A percentile compares a stretch with the other conserved stretches of the same genome.
These are phyloP conservation scores for Saturnispora mendoncae DNA, from an alignment of 805 yeast genomes.

Conservation along the genomic window DNA sequence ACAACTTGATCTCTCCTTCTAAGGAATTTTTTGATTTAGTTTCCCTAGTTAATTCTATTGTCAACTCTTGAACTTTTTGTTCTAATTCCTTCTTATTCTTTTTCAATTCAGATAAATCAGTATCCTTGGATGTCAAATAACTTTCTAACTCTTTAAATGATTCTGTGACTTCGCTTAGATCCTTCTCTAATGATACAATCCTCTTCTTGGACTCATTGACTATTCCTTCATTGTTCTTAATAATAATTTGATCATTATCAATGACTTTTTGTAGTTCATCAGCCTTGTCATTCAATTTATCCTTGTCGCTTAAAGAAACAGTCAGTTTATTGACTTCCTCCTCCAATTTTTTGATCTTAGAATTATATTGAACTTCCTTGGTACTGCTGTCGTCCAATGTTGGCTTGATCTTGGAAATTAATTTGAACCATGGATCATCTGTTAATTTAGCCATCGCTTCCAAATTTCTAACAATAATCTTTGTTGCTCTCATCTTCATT, in stretches of 20 bases:
- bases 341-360: slow-evolving; percentile 48
- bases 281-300: slow-evolving; percentile 32
- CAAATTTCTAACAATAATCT: slow-evolving; percentile 56
- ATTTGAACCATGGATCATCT: slow-evolving; percentile 69
- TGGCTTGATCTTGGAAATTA: slow-evolving; percentile 68
- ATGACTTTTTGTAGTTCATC: slow-evolving; percentile 19
- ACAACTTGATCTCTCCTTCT: slow-evolving; percentile 25
- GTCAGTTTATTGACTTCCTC: slow-evolving; percentile 43
- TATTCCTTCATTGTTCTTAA: slow-evolving; percentile 36
- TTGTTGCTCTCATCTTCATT: slow-evolving; percentile 61
- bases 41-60: slow-evolving; percentile 13
- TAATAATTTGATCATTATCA: slow-evolving; percentile 22
- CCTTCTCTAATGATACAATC: slow-evolving; percentile 23
- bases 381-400: slow-evolving; percentile 35
- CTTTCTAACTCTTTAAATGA: slow-evolving; percentile 18
- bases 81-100: slow-evolving; percentile 8
- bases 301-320: slow-evolving; percentile 22
- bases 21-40: neutral
- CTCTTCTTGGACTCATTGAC: slow-evolving; percentile 29
- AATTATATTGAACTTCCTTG: slow-evolving; percentile 40
- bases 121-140: slow-evolving; percentile 17
- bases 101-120: slow-evolving; percentile 1
- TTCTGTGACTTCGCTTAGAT: slow-evolving; percentile 16
- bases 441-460: slow-evolving; percentile 38
- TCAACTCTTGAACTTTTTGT: slow-evolving; percentile 15